Conservation (phyloP, 1,284 basidiomycete species). For the Phylloboletellus chloephorus region DNA sequence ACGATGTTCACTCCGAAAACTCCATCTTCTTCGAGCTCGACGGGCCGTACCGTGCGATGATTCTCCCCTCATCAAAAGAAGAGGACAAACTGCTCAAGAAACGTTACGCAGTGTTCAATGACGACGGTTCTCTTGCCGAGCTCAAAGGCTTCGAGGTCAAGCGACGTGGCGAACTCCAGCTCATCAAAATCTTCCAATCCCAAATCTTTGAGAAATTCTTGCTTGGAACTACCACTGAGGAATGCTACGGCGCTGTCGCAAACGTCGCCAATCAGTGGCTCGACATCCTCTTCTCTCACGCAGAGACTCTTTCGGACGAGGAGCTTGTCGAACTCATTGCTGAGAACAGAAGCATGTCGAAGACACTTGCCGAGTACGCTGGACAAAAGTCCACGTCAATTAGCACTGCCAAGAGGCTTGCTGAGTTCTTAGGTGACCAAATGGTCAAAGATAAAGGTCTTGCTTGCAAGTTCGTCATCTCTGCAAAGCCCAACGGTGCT, state of each 20-base stretch:
- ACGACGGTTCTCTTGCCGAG: slow-evolving; percentile 94
- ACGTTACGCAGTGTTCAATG: slow-evolving; percentile 99
- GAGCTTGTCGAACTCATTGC: slow-evolving; percentile 98
- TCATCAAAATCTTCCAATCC: slow-evolving; percentile 99
- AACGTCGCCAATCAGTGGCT: slow-evolving; percentile 96
- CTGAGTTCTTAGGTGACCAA: slow-evolving; percentile 95
- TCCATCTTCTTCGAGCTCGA: slow-evolving; percentile 99
- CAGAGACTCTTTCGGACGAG: slow-evolving; percentile 79
- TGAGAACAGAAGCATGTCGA: slow-evolving; percentile 98
- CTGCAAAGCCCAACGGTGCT: slow-evolving; percentile 86
- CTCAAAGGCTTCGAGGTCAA: slow-evolving; percentile 99
- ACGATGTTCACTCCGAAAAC: slow-evolving; percentile 90
- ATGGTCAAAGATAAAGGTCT: slow-evolving; percentile 99
- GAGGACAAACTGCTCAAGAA: slow-evolving; percentile 99
- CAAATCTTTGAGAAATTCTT: slow-evolving; percentile 98
- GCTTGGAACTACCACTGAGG: slow-evolving; percentile 86
- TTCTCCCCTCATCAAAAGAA: slow-evolving; percentile 97
- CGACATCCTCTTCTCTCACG: slow-evolving; percentile 89
- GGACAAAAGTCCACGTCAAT: slow-evolving; percentile 98
- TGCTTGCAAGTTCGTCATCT: slow-evolving; percentile 99
- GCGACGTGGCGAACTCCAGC: slow-evolving; percentile 93
- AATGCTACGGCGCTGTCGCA: slow-evolving; percentile 94
- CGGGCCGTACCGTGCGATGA: slow-evolving; percentile 99
- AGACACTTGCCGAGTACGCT: slow-evolving; percentile 93
- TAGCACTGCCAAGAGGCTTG: slow-evolving; percentile 90